Evolutionary conservation across 192 early-diverging fungal genomes (phyloP).

Genomic region (Spinellus fusiger): DNA sequence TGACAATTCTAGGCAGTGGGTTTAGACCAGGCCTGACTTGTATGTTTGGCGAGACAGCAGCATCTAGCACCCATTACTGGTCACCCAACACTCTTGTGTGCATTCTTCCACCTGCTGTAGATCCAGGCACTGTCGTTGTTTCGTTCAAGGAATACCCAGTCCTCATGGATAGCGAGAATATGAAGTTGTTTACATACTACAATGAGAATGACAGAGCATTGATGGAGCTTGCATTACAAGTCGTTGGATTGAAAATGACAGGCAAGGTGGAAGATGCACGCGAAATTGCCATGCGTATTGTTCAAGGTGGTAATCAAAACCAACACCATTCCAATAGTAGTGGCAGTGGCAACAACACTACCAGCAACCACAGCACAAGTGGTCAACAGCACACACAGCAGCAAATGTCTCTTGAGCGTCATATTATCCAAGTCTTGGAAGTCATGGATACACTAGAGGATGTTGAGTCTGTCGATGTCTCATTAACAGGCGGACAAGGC

Average conservation of each 20-base stretch:
- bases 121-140: conserved; percentile 64
- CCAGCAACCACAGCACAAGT: conserved; percentile 18
- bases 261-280: conserved; percentile 68
- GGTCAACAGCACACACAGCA: conserved; percentile 33
- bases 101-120: conserved; percentile 69
- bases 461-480: conserved; percentile 29
- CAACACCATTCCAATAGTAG: background rate
- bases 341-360: conserved; percentile 24
- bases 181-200: conserved; percentile 31
- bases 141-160: conserved; percentile 45
- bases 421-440: conserved; percentile 32
- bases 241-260: conserved; percentile 73
- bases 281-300: conserved; percentile 62
- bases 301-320: conserved; percentile 24
- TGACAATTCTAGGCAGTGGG: conserved; percentile 75
- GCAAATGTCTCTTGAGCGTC: conserved; percentile 32
- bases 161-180: conserved; percentile 18
- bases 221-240: conserved; percentile 83
- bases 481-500: conserved; percentile 29
- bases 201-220: conserved; percentile 72
- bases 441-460: conserved; percentile 38
- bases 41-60: conserved; percentile 71
- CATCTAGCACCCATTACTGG: conserved; percentile 69
- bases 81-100: conserved; percentile 75
- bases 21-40: conserved; percentile 64